These are phyloP conservation scores for Ophioceras dolichostomum DNA, from an alignment of 2,329 filamentous ascomycete genomes.

Conservation along the genomic window DNA sequence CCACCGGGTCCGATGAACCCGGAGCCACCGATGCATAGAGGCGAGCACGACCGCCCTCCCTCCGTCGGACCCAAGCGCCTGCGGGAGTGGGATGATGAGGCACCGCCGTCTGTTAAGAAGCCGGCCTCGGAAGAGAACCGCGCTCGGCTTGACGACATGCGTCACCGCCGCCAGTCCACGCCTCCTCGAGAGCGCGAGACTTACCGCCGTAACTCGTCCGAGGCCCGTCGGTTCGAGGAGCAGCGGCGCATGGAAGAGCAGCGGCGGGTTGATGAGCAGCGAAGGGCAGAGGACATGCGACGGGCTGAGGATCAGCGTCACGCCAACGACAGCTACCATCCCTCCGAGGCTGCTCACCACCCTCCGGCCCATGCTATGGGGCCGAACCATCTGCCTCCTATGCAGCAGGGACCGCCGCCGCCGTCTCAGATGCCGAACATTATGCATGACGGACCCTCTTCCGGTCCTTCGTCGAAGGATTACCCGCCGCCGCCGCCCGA, in stretches of 20 bases:
- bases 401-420: slow-evolving; percentile 48
- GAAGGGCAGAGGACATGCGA: slow-evolving; percentile 43
- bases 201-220: slow-evolving; percentile 69
- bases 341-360: slow-evolving; percentile 86
- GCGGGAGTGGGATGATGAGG: slow-evolving; percentile 87
- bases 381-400: slow-evolving; percentile 46
- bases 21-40: slow-evolving; percentile 50
- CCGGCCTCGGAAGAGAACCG: slow-evolving; percentile 79
- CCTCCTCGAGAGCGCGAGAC: slow-evolving; percentile 56
- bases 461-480: slow-evolving; percentile 11
- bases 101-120: slow-evolving; percentile 59
- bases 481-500: slow-evolving; percentile 18
- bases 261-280: slow-evolving; percentile 39
- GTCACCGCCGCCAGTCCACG: slow-evolving; percentile 66
- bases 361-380: slow-evolving; percentile 47
- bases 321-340: slow-evolving; percentile 70
- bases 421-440: slow-evolving; percentile 29
- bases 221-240: slow-evolving; percentile 54
- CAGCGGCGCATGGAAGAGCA: slow-evolving; percentile 46
- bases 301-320: slow-evolving; percentile 52
- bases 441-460: slow-evolving; percentile 37
- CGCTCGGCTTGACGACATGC: slow-evolving; percentile 73
- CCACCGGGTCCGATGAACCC: slow-evolving; percentile 41
- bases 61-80: slow-evolving; percentile 74
- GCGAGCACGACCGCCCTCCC: slow-evolving; percentile 57